Base-by-base conservation (phyloP, 164 flowering plant genomes). In the Vitis rotundifolia region DNA sequence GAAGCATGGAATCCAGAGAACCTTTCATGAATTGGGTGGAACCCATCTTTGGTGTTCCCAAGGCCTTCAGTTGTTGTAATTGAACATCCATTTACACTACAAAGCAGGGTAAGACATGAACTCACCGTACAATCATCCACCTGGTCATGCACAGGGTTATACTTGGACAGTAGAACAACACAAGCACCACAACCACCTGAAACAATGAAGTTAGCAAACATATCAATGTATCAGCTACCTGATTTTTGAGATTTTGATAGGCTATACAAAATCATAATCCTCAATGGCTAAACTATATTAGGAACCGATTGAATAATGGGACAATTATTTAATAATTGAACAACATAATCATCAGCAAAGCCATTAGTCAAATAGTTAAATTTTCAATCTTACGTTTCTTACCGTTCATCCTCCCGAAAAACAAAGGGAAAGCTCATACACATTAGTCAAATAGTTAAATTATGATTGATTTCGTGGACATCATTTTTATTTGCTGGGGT, bases 141-240 rank as follows among this genome's bases (percentile, higher is more conserved):
- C 70, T 79, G 76, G 52, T 88, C 86, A 37, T 15, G 52, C 61
- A 68, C 73, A 14, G 92, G 84, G 67, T 92, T 84, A 69, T 88
- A 93, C 71, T 87, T 92, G 22, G 99, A 92, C 44, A 91, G 72
- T 63, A 91, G 79, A 66, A 95, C 99, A 50, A 87, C 85, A 78
- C 97, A 95, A 74, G 98, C 97, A 57, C 98, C 99, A 78, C 98
- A 95, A 65, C 99, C 97, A 71, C 98, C 98, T 94, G 84, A 62
- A 61, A 14, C 44, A 31, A 31, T 31, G 5, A 3, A 31, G 44
- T 49, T 31, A 14, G 15, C 22, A 28, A 44, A 68, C 26, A 53
- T 26, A 49, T 44, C 50, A 14, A 15, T 15, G 26, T 57, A 18
- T 31, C 44, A 31, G 44, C 44, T 3, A 0, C 44, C 5, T 3